phyloP scores from a whole-genome alignment of 1,139 yeast species.

The Eremothecium sinecaudum region DNA sequence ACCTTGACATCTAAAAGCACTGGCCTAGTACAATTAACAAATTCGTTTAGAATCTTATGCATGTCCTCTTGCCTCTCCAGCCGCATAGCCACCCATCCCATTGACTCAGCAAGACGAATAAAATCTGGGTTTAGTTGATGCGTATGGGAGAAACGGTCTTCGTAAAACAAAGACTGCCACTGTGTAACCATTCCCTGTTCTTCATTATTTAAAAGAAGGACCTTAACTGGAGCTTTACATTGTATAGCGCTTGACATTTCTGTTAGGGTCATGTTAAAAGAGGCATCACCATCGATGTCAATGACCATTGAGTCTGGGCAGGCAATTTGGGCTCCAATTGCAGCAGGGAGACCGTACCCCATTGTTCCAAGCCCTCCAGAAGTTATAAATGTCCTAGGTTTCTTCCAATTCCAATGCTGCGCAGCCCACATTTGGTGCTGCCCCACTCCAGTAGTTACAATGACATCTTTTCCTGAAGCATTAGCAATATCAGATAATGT shows the following conservation, averaged over 20 bases:
- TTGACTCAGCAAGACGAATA: conserved; percentile 84
- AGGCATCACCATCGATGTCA: conserved; percentile 97
- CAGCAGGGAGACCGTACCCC: conserved; percentile 97
- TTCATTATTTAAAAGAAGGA: conserved; percentile 84
- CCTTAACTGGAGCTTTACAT: conserved; percentile 82
- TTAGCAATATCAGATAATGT: conserved; percentile 69
- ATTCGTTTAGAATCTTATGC: conserved; percentile 53
- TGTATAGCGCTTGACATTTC: conserved; percentile 93
- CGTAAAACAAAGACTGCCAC: conserved; percentile 96
- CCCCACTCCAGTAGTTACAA: conserved; percentile 96
- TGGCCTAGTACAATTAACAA: conserved; percentile 74
- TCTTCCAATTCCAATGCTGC: conserved; percentile 87
- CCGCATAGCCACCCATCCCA: conserved; percentile 82
- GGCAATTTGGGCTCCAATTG: conserved; percentile 96
- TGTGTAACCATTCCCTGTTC: conserved; percentile 99
- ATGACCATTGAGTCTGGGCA: conserved; percentile 90
- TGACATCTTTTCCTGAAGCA: conserved; percentile 58
- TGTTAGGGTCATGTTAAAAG: conserved; percentile 92
- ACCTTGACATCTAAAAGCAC: conserved; percentile 83
- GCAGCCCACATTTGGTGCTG: conserved; percentile 99
- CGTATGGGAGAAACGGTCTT: conserved; percentile 92
- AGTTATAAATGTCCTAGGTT: conserved; percentile 87
- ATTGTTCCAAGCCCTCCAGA: conserved; percentile 98
- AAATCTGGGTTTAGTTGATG: conserved; percentile 93
- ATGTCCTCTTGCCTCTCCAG: conserved; percentile 60